Evolutionary conservation across 345 rosid genomes (phyloP), one percentile per base, ranked within the genome.

Genomic region (Dipteronia dyeriana): DNA sequence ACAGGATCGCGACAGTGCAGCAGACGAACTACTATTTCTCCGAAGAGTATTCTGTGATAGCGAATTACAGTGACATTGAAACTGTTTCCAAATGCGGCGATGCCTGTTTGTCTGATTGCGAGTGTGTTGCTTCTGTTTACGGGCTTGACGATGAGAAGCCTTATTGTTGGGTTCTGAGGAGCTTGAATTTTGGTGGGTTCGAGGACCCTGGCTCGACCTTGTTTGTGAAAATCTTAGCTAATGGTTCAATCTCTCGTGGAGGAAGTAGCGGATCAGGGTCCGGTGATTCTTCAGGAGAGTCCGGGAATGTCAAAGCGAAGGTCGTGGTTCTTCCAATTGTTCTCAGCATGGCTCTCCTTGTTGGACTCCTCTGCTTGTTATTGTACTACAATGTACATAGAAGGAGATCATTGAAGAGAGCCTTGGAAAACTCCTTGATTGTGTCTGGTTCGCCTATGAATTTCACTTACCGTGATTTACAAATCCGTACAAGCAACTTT

Each of bases 101-200:
- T 62, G 88, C 88, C 68, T 93, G 98, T 80, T 79, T 90, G 49
- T 84, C 91, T 0, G 89, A 90, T 68, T 95, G 99, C 71, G 88
- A 93, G 4, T 95, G 99, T 71, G 73, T 88, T 34, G 99, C 98
- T 80, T 90, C 99, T 69, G 93, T 95, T 70, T 93, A 90, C 19
- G 99, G 98, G 25, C 86, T 95, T 62, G 91, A 95, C 22, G 97
- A 90, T 4, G 99, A 93, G 81, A 89, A 85, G 47, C 93, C 99
- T 75, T 95, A 93, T 26, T 95, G 99, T 74, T 95, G 99, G 98
- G 82, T 91, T 59, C 75, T 91, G 68, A 88, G 83, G 83, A 87
- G 87, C 75, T 75, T 95, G 47, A 91, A 93, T 49, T 90, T 90
- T 73, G 98, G 99, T 2, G 97, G 98, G 38, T 93, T 87, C 63